Evolutionary conservation across 1,284 basidiomycete species (phyloP), one percentile per base, ranked within the genome.

Genomic region (Cerrena zonata): DNA sequence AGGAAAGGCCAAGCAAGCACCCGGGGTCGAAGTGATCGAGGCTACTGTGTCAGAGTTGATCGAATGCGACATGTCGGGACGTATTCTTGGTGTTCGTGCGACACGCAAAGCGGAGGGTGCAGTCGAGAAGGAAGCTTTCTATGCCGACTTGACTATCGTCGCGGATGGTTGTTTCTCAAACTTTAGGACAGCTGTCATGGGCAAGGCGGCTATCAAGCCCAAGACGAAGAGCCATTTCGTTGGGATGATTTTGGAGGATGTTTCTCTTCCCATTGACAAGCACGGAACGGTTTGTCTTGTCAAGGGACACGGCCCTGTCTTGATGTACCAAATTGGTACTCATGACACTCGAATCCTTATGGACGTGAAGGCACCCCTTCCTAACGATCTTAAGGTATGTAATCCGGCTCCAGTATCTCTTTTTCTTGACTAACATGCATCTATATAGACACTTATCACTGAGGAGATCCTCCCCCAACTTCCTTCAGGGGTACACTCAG

Each of bases 81-180:
- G 77, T 10, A 75, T 89, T 2, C 70, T 86, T 38, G 89, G 89
- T 12, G 80, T 89, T 27, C 70, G 69, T 30, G 82, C 79, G 27
- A 79, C 78, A 15, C 67, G 73, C 11, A 69, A 71, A 51, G 61
- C 59, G 50, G 63, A 72, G 53, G 68, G 62, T 19, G 65, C 69
- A 23, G 62, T 61, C 22, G 68, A 68, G 56, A 80, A 79, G 63
- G 74, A 81, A 56, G 58, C 70, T 0, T 81, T 84, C 56, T 79
- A 74, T 50, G 92, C 90, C 0, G 82, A 87, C 41, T 69, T 99
- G 42, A 92, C 92, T 42, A 75, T 99, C 64, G 73, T 98, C 50
- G 93, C 94, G 5, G 95, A 99, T 66, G 95, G 95, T 0, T 97
- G 93, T 68, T 93, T 94, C 68, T 95, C 92, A 40, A 90, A 89